phyloP scores from a whole-genome alignment of 176 grass and related monocot genomes.

The Secale cereale region DNA sequence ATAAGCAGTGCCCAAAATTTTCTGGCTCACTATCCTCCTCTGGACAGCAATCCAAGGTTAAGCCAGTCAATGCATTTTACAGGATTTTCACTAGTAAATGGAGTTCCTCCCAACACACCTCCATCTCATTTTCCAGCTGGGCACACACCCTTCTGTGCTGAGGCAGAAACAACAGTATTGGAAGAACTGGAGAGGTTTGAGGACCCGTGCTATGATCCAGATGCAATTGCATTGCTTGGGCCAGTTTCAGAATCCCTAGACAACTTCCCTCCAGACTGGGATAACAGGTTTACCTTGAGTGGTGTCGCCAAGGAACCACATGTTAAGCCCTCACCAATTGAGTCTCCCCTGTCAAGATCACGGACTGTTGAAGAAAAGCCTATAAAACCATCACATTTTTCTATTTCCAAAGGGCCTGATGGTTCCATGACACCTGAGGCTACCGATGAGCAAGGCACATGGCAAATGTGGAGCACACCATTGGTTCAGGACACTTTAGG shows the following conservation, averaged over 20 bases:
- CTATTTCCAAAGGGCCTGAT: slow-evolving; percentile 27
- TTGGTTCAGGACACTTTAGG: slow-evolving; percentile 71
- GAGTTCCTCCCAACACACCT: slow-evolving; percentile 7
- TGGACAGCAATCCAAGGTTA: slow-evolving; percentile 38
- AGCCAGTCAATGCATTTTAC: slow-evolving; percentile 40
- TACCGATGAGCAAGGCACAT: slow-evolving; percentile 60
- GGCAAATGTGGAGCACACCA: slow-evolving; percentile 88
- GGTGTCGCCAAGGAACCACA: slow-evolving; percentile 40
- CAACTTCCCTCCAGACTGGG: slow-evolving; percentile 59
- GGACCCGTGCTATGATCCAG: slow-evolving; percentile 82
- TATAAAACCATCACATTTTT: slow-evolving; percentile 21
- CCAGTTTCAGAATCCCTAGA: slow-evolving; percentile 77
- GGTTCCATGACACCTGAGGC: slow-evolving; percentile 38
- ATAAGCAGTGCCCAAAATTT: slow-evolving; percentile 48
- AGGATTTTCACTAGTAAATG: slow-evolving; percentile 41
- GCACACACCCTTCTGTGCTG: slow-evolving; percentile 41
- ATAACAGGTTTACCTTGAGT: slow-evolving; percentile 39
- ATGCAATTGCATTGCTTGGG: slow-evolving; percentile 70
- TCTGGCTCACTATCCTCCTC: slow-evolving; percentile 45
- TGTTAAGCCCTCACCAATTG: slow-evolving; percentile 80
- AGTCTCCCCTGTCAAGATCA: slow-evolving; percentile 64
- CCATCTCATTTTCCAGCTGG: slow-evolving; percentile 46
- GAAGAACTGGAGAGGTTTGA: slow-evolving; percentile 83
- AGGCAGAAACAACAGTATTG: slow-evolving; percentile 30
- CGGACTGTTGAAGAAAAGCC: slow-evolving; percentile 55